Evolutionary conservation across 2,329 filamentous ascomycete species (phyloP).

Genomic region (Orbilia javanica): DNA sequence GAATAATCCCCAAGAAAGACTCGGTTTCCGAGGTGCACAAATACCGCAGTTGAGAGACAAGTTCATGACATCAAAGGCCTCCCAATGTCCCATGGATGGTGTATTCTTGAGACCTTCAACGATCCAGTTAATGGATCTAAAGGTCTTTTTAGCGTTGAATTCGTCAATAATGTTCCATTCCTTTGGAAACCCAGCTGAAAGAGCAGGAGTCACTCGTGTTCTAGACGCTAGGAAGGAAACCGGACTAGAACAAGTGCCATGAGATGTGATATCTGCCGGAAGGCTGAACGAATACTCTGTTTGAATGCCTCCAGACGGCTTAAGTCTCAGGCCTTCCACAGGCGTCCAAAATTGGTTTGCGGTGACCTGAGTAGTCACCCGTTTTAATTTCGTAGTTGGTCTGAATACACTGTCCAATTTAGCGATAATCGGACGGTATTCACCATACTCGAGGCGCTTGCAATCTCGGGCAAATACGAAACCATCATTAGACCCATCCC

Average conservation of each 20-base stretch:
- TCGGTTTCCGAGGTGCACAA: conserved; percentile 66
- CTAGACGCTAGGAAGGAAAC: conserved; percentile 24
- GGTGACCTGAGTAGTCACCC: conserved; percentile 27
- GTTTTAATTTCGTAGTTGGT: background rate
- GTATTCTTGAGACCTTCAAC: conserved; percentile 61
- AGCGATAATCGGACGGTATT: conserved; percentile 67
- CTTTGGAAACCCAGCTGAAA: conserved; percentile 10
- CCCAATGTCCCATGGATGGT: conserved; percentile 56
- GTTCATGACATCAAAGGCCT: conserved; percentile 56
- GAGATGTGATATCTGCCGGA: conserved; percentile 1
- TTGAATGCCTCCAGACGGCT: conserved; percentile 16
- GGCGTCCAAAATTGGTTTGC: conserved; percentile 36
- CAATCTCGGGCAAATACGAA: conserved; percentile 72
- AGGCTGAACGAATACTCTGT: conserved; percentile 13
- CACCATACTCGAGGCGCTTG: conserved; percentile 67
- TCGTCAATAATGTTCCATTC: conserved; percentile 34
- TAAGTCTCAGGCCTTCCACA: conserved; percentile 19
- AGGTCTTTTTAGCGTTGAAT: conserved; percentile 45
- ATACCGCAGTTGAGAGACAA: conserved; percentile 52
- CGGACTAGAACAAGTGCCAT: conserved; percentile 13
- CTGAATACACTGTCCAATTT: conserved; percentile 67
- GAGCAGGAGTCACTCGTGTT: conserved; percentile 12
- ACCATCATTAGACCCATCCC: conserved; percentile 67
- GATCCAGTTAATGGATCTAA: conserved; percentile 63
- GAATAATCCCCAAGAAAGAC: conserved; percentile 64